Evolutionary conservation across 306 rosid genomes (phyloP).

Genomic region (Erythrophleum fordii): DNA sequence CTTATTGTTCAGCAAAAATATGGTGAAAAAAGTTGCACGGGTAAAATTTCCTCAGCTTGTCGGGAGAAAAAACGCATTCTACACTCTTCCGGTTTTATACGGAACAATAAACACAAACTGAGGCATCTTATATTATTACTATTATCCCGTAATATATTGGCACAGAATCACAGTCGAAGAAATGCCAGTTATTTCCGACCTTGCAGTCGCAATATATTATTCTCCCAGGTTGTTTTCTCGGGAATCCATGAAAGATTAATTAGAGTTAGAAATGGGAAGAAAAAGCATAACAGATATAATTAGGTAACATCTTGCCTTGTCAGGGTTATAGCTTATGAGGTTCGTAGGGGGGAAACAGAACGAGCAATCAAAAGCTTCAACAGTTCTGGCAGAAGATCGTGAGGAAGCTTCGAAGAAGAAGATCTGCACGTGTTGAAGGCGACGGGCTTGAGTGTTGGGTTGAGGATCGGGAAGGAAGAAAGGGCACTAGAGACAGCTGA

Average conservation of each 20-base stretch:
- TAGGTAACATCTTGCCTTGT: constrained; percentile 43
- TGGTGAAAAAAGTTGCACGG: not conserved
- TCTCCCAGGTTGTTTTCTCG: not conserved
- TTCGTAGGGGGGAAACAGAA: not conserved
- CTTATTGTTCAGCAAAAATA: not conserved
- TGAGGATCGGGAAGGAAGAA: constrained; percentile 42
- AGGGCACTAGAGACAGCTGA: not conserved
- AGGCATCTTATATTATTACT: not conserved
- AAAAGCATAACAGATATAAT: not conserved
- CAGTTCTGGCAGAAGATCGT: constrained; percentile 34
- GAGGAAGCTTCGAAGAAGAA: constrained; percentile 19
- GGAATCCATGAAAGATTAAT: constrained; percentile 9
- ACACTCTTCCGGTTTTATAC: not conserved
- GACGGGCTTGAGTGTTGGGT: constrained; percentile 26
- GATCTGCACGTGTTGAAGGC: constrained; percentile 38
- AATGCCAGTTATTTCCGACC: constrained; percentile 6
- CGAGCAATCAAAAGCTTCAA: constrained; percentile 7
- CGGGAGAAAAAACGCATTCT: not conserved
- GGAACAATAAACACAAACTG: not conserved
- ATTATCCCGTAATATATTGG: not conserved
- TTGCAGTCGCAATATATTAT: not conserved
- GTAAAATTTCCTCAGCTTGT: not conserved
- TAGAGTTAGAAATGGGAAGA: not conserved
- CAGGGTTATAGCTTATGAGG: not conserved
- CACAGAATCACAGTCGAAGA: not conserved